Conservation (phyloP, 345 rosid species). For the thale cress (Arabidopsis thaliana) region TAIR10.1 NC_003074.8:17781001-17781500, state of each 20-base stretch:
- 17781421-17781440: background rate
- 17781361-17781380: constrained; percentile 1
- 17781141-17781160: constrained; percentile 74
- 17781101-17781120: constrained; percentile 86
- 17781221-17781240: constrained; percentile 94
- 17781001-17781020: constrained; percentile 98
- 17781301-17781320: background rate
- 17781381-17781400: constrained; percentile 15
- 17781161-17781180: constrained; percentile 79
- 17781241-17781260: constrained; percentile 97
- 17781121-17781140: constrained; percentile 78
- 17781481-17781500: background rate
- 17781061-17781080: constrained; percentile 70
- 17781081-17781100: constrained; percentile 92
- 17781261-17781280: constrained; percentile 20
- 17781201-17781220: constrained; percentile 88
- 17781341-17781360: background rate
- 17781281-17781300: constrained; percentile 7
- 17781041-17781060: constrained; percentile 84
- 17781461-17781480: background rate
- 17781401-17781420: constrained; percentile 5
- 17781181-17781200: constrained; percentile 75
- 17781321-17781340: background rate
- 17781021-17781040: constrained; percentile 98
- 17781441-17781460: constrained; percentile 5